Evolutionary conservation across 2,329 filamentous ascomycete species (phyloP).

Genomic region (Septoria petroselini): DNA sequence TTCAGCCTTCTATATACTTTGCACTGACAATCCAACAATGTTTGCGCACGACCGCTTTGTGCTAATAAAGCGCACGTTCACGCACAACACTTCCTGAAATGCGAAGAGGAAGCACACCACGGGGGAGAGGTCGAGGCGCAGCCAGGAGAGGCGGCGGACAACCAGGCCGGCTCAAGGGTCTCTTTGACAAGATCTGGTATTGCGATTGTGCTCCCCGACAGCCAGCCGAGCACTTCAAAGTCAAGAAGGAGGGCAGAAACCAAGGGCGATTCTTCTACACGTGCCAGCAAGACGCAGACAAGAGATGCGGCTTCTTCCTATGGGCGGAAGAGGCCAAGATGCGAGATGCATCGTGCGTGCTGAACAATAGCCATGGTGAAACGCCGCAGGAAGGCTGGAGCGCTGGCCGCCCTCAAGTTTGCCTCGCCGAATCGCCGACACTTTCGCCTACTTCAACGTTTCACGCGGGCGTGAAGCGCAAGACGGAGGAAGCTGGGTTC

Average conservation of each 20-base stretch:
- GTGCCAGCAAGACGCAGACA: constrained; percentile 51
- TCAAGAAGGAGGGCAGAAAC: constrained; percentile 57
- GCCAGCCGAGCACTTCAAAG: constrained; percentile 54
- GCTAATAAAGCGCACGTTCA: not conserved
- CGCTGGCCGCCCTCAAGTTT: constrained; percentile 22
- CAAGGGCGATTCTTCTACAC: constrained; percentile 54
- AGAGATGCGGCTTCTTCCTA: constrained; percentile 57
- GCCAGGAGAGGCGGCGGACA: constrained; percentile 13
- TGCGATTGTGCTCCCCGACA: constrained; percentile 57
- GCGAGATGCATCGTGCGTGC: constrained; percentile 49
- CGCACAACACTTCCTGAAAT: constrained; percentile 2
- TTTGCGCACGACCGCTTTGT: too few relatives aligned
- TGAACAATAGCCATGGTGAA: constrained; percentile 43
- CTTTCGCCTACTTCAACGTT: constrained; percentile 21
- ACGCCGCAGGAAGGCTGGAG: constrained; percentile 32
- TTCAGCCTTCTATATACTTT: too few relatives aligned
- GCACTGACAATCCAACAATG: too few relatives aligned
- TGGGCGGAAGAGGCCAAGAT: constrained; percentile 54
- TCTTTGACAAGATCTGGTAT: constrained; percentile 46
- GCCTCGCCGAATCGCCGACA: constrained; percentile 12
- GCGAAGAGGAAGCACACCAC: constrained; percentile 8
- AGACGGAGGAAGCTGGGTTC: constrained; percentile 24
- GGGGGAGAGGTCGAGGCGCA: constrained; percentile 14
- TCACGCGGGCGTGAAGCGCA: constrained; percentile 35
- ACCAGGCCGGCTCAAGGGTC: constrained; percentile 24